Evolutionary conservation across 2,329 filamentous ascomycete species (phyloP).

Genomic region (Aureobasidium sp.): DNA sequence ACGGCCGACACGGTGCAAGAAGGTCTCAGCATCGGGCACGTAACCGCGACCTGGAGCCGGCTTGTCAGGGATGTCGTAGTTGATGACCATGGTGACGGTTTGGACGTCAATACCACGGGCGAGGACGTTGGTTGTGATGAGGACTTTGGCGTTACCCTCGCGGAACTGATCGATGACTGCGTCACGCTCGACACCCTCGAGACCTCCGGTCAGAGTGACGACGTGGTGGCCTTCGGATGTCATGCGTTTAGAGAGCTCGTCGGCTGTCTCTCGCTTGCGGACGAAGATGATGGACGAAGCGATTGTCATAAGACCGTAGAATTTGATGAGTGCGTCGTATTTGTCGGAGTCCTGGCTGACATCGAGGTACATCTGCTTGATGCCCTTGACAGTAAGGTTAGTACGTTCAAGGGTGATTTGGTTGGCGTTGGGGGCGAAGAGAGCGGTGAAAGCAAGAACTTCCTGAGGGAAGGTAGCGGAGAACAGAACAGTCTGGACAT

Average conservation of each 20-base stretch:
- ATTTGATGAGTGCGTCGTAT: conserved; percentile 79
- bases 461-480: conserved; percentile 87
- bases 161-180: conserved; percentile 80
- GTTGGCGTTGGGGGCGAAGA: conserved; percentile 80
- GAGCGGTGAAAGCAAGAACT: conserved; percentile 73
- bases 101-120: conserved; percentile 90
- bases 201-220: conserved; percentile 77
- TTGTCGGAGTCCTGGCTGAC: conserved; percentile 75
- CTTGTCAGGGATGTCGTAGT: conserved; percentile 60
- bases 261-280: conserved; percentile 79
- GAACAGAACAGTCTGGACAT: conserved; percentile 85
- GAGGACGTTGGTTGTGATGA: conserved; percentile 95
- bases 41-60: conserved; percentile 37
- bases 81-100: conserved; percentile 95
- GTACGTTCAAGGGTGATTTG: conserved; percentile 78
- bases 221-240: conserved; percentile 83
- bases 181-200: conserved; percentile 78
- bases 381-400: conserved; percentile 91
- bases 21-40: conserved; percentile 70
- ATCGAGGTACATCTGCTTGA: conserved; percentile 97
- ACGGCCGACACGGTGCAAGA: conserved; percentile 94
- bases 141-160: conserved; percentile 78
- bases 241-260: conserved; percentile 80
- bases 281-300: conserved; percentile 98
- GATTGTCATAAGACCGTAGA: conserved; percentile 94